Evolutionary conservation across 1,284 basidiomycete species (phyloP).

Genomic region (Laetiporus sulphureus): DNA sequence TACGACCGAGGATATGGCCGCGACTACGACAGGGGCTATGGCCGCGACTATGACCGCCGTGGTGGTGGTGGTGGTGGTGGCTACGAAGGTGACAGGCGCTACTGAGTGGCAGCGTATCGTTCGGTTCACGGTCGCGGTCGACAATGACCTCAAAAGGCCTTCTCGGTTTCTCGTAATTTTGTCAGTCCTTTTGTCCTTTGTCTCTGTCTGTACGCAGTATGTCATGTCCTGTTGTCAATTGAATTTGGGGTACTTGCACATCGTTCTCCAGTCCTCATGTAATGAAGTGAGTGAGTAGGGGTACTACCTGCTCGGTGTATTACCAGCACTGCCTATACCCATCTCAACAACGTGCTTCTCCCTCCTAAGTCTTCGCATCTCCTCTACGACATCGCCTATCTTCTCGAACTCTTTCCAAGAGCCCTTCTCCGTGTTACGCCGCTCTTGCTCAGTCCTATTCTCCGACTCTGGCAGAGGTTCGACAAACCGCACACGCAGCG

Average conservation of each 20-base stretch:
- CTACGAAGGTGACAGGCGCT: slow-evolving; percentile 41
- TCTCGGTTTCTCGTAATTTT: slow-evolving; percentile 5
- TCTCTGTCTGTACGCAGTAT: slow-evolving; percentile 5
- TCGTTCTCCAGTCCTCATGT: no score
- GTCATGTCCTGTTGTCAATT: background rate
- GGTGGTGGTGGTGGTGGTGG: slow-evolving; percentile 29
- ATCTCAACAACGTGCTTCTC: slow-evolving; percentile 54
- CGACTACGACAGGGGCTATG: slow-evolving; percentile 28
- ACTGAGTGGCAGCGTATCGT: slow-evolving; percentile 15
- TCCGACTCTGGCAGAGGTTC: slow-evolving; percentile 30
- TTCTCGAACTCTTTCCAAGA: slow-evolving; percentile 59
- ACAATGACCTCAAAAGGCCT: background rate
- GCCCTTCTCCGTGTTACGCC: slow-evolving; percentile 3
- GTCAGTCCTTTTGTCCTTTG: slow-evolving; percentile 8
- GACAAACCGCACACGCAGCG: slow-evolving; percentile 55
- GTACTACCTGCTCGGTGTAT: no score
- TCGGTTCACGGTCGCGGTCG: background rate
- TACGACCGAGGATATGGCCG: slow-evolving; percentile 36
- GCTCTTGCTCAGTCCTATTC: background rate
- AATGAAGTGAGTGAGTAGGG: no score
- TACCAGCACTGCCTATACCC: slow-evolving; percentile 50
- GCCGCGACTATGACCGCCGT: slow-evolving; percentile 26
- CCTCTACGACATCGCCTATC: slow-evolving; percentile 62
- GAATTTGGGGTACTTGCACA: background rate
- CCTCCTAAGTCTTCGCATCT: slow-evolving; percentile 51